Base-by-base conservation (phyloP, 768 basidiomycete species). In the Lepiota brunneoincarnata region DNA sequence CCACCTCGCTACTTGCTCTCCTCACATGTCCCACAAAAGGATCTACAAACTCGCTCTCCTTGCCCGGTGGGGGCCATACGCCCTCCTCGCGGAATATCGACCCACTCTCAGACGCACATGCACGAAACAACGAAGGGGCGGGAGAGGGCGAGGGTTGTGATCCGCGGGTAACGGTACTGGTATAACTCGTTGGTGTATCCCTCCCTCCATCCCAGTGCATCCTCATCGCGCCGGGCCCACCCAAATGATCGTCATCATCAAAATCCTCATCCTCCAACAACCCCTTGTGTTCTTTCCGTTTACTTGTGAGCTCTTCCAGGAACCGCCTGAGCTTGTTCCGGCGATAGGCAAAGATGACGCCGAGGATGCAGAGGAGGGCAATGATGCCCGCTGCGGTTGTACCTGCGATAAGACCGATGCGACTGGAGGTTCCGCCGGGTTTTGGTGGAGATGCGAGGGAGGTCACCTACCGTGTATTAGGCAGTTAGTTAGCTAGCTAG, bases 81-180 rank as follows among this genome's bases (percentile, higher is more conserved):
- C 38, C 45, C 12, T 78, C 75, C 47, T 80, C 80, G 15, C 70
- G 67, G 62, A 80, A 80, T 34, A 76, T 68, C 0, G 78, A 79
- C 1, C 76, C 77, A 2, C 72, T 63, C 35, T 78, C 76, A 2
- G 77, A 71, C 3, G 66, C 69, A 5, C 74, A 66, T 2, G 74
- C 64, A 26, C 72, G 72, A 40, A 75, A 64, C 23, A 76, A 61
- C 6, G 73, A 69, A 0, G 70, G 72, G 0, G 72, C 59, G n/a
- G 72, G 66, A 0, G 74, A 71, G 1, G 55, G 43, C 34, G 59
- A 14, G 17, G 20, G 41, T 35, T 26, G 50, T 11, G 6, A 28
- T 35, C 1, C 4, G 40, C 6, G 26, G 12, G 17, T 23, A 35
- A 15, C 20, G n/a, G 14, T 12, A 7, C 11, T 11, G 23, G 10